These are phyloP conservation scores for Sclerotinia glacialis DNA, from an alignment of 2,329 filamentous ascomycete species.

Conservation along the genomic window DNA sequence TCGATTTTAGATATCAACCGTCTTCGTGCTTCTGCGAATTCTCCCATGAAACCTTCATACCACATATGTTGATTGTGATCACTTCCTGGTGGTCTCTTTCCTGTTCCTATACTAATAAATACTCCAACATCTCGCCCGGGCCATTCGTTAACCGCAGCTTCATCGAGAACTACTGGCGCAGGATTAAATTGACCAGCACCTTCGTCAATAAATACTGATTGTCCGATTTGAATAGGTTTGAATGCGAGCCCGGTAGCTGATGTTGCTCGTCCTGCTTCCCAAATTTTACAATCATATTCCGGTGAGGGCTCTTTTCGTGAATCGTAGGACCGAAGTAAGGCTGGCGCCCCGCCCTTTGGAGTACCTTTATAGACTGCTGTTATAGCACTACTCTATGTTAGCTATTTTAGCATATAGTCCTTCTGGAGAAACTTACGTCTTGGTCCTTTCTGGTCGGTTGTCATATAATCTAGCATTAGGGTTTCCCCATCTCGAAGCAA, in stretches of 20 bases:
- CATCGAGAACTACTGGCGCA: slow-evolving; percentile 78
- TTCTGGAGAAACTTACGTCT: slow-evolving; percentile 66
- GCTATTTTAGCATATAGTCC: slow-evolving; percentile 13
- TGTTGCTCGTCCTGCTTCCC: slow-evolving; percentile 95
- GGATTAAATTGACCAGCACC: slow-evolving; percentile 91
- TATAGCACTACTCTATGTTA: slow-evolving; percentile 64
- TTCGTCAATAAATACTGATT: slow-evolving; percentile 91
- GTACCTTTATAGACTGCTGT: slow-evolving; percentile 90
- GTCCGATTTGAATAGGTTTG: slow-evolving; percentile 91
- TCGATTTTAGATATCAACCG: slow-evolving; percentile 90
- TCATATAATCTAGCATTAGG: slow-evolving; percentile 88
- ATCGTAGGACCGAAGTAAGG: slow-evolving; percentile 87
- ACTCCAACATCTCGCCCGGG: slow-evolving; percentile 89
- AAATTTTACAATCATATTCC: slow-evolving; percentile 92
- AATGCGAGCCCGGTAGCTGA: slow-evolving; percentile 88
- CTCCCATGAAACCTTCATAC: slow-evolving; percentile 92
- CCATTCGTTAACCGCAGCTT: slow-evolving; percentile 91
- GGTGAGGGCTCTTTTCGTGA: slow-evolving; percentile 87
- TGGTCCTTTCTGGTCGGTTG: slow-evolving; percentile 77
- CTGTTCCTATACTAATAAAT: slow-evolving; percentile 92
- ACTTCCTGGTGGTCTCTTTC: slow-evolving; percentile 68
- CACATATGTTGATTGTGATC: slow-evolving; percentile 74
- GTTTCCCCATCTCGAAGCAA: slow-evolving; percentile 65
- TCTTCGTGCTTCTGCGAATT: slow-evolving; percentile 85
- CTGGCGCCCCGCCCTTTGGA: slow-evolving; percentile 62